Percentiles rank a stretch among this genome's conserved stretches.
These are phyloP conservation scores for Candida jianshihensis DNA, from an alignment of 805 yeast genomes.

Conservation along the genomic window DNA sequence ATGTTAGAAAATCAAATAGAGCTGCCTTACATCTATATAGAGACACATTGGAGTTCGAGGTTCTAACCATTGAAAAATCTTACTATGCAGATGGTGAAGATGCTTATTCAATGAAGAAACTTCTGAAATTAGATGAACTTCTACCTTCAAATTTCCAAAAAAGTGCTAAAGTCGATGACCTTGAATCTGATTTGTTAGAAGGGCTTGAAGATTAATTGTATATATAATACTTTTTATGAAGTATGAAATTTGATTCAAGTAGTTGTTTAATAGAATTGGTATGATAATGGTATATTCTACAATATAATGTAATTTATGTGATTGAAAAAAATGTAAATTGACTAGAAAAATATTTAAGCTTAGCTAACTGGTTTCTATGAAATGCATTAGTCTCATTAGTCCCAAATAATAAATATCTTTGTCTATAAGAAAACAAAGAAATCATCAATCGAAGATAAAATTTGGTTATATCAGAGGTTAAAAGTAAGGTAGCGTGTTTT, in stretches of 20 bases:
- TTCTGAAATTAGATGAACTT: slow-evolving; percentile 51
- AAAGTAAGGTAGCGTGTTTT: slow-evolving; percentile 92
- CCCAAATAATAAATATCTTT: background rate
- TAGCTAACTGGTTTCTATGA: too few species aligned
- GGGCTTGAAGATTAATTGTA: slow-evolving; percentile 17
- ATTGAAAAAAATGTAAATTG: background rate
- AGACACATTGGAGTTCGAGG: slow-evolving; percentile 79
- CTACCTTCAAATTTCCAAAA: slow-evolving; percentile 51
- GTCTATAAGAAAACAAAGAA: background rate
- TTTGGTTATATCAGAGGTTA: slow-evolving; percentile 70
- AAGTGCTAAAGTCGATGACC: slow-evolving; percentile 47
- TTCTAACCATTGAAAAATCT: slow-evolving; percentile 71
- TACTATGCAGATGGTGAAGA: slow-evolving; percentile 97
- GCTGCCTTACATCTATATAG: slow-evolving; percentile 91
- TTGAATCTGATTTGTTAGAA: slow-evolving; percentile 39
- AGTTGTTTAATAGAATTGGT: slow-evolving; percentile 1
- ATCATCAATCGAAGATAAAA: background rate
- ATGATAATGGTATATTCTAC: background rate
- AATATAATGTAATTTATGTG: background rate
- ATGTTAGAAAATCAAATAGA: slow-evolving; percentile 86
- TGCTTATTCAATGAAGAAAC: slow-evolving; percentile 90
- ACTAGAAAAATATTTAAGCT: background rate
- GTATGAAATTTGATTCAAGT: too few species aligned
- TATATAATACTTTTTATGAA: background rate
- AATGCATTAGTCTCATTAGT: background rate